A percentile compares a stretch with the other conserved stretches of the same genome.
phyloP scores from a whole-genome alignment of 805 yeast genomes.

The Metschnikowia rubicola region DNA sequence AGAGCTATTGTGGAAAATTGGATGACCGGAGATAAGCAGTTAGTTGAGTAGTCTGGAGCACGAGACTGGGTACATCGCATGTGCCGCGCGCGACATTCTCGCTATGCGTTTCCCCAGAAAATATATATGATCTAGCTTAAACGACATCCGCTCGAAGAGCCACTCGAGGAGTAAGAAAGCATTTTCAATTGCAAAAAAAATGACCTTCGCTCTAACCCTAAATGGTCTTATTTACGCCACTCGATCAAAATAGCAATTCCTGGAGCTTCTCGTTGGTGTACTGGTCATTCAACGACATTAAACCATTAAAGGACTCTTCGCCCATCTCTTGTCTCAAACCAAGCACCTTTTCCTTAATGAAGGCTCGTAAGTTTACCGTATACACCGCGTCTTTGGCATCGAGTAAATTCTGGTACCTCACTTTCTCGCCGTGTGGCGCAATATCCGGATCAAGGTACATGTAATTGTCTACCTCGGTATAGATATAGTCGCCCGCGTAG shows the following conservation, averaged over 20 bases:
- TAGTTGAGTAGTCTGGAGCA: background rate
- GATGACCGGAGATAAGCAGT: no score
- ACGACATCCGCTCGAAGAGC: background rate
- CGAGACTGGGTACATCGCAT: background rate
- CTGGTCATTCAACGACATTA: constrained; percentile 35
- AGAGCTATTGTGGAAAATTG: no score
- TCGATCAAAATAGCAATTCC: constrained; percentile 6
- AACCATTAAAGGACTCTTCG: constrained; percentile 28
- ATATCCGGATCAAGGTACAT: constrained; percentile 39
- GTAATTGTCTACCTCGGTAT: constrained; percentile 43
- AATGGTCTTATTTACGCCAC: background rate
- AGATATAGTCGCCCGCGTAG: constrained; percentile 34
- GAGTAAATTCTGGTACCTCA: constrained; percentile 32
- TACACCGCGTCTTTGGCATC: constrained; percentile 33
- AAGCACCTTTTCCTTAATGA: constrained; percentile 32
- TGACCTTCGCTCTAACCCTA: background rate
- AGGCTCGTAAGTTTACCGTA: constrained; percentile 46
- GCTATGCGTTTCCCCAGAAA: background rate
- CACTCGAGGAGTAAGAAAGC: background rate
- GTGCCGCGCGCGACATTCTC: background rate
- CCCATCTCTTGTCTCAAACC: constrained; percentile 25
- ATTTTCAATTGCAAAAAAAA: background rate
- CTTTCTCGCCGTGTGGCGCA: constrained; percentile 41
- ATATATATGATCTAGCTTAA: no score
- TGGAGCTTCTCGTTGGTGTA: constrained; percentile 33